These are phyloP conservation scores for Camptophora hylomeconis DNA, from an alignment of 2,329 filamentous ascomycete genomes.

Conservation along the genomic window DNA sequence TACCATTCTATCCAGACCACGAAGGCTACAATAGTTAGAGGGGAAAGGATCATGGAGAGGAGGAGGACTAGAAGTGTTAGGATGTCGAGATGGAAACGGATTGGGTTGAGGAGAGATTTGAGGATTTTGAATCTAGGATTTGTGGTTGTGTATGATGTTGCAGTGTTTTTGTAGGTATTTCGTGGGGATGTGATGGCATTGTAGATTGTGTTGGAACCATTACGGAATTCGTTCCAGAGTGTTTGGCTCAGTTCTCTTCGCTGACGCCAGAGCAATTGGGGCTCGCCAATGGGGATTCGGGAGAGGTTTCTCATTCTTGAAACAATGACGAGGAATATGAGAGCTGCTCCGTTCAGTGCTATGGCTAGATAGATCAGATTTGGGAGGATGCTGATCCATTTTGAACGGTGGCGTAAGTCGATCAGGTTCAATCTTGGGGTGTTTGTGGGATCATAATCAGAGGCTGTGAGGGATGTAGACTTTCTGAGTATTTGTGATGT, in stretches of 20 bases:
- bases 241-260: slow-evolving; percentile 13
- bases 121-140: too few relatives aligned
- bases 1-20: slow-evolving; percentile 23
- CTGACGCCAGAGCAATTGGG: slow-evolving; percentile 17
- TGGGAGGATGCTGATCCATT: too few relatives aligned
- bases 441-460: too few relatives aligned
- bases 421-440: too few relatives aligned
- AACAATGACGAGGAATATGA: too few relatives aligned
- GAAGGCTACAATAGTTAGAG: slow-evolving; percentile 21
- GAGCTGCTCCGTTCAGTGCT: too few relatives aligned
- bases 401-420: too few relatives aligned
- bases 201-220: too few relatives aligned
- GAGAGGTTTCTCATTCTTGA: slow-evolving; percentile 17
- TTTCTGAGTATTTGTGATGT: slow-evolving; percentile 18
- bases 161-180: too few relatives aligned
- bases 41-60: slow-evolving; percentile 22
- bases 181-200: too few relatives aligned
- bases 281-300: slow-evolving; percentile 18
- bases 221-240: slow-evolving; percentile 12
- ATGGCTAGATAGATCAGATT: too few relatives aligned
- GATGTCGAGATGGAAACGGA: slow-evolving; percentile 4
- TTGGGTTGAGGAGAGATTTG: not conserved
- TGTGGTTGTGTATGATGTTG: too few relatives aligned
- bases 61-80: slow-evolving; percentile 2
- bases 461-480: slow-evolving; percentile 13